Conservation (phyloP, 2,329 filamentous ascomycete genomes). For the Curvularia eragrostidis region DNA sequence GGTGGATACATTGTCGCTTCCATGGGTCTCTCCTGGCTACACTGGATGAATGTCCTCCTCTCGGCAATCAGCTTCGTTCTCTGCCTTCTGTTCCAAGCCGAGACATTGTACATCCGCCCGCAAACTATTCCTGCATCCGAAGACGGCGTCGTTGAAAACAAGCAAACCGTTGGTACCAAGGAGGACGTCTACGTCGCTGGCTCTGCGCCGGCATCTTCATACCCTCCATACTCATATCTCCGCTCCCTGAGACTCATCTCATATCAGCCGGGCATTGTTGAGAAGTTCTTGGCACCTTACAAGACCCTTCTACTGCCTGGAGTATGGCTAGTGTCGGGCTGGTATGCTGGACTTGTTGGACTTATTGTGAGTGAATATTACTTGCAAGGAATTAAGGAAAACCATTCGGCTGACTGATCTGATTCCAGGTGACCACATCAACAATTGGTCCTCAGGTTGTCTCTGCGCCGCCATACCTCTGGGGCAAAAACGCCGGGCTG, state of each 20-base stretch:
- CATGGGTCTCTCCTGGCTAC: slow-evolving; percentile 48
- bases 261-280: slow-evolving; percentile 44
- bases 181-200: slow-evolving; percentile 19
- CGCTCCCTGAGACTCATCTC: slow-evolving; percentile 47
- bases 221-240: slow-evolving; percentile 42
- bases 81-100: slow-evolving; percentile 49
- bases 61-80: slow-evolving; percentile 41
- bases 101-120: slow-evolving; percentile 50
- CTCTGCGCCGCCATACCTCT: slow-evolving; percentile 51
- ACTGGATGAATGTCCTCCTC: slow-evolving; percentile 52
- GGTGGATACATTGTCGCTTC: slow-evolving; percentile 52
- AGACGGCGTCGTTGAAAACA: slow-evolving; percentile 22
- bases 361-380: slow-evolving; percentile 39
- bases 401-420: not conserved
- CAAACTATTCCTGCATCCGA: slow-evolving; percentile 20
- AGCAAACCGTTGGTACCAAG: slow-evolving; percentile 27
- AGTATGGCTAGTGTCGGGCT: slow-evolving; percentile 52
- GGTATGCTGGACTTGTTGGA: slow-evolving; percentile 53
- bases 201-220: slow-evolving; percentile 21
- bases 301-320: slow-evolving; percentile 50
- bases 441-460: slow-evolving; percentile 50
- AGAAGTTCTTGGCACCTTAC: slow-evolving; percentile 49
- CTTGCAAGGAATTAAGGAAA: not conserved
- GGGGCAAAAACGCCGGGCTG: slow-evolving; percentile 50
- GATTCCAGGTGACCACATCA: slow-evolving; percentile 33